A percentile compares a stretch with the other conserved stretches of the same genome.
Evolutionary conservation across 768 basidiomycete genomes (phyloP).

Genomic region (Phlebiopsis flavidoalba): DNA sequence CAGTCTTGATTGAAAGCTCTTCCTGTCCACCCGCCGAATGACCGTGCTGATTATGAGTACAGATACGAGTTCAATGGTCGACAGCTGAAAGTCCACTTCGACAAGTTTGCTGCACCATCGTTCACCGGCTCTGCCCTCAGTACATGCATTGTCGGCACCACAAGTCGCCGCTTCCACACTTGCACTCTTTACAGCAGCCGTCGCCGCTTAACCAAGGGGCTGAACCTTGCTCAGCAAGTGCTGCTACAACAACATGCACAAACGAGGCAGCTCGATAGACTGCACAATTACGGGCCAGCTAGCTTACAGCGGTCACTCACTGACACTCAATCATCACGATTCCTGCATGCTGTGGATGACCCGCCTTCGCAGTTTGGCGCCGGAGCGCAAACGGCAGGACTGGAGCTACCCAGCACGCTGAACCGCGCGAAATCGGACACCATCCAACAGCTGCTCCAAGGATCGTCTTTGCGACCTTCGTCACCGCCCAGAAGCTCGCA

Average conservation of each 20-base stretch:
- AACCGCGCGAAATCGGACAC: slow-evolving; percentile 3
- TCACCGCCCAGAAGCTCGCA: neutral
- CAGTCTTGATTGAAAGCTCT: neutral
- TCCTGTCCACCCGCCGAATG: neutral
- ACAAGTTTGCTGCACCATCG: slow-evolving; percentile 59
- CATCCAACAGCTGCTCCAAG: neutral
- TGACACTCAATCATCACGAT: slow-evolving; percentile 5
- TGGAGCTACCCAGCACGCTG: neutral
- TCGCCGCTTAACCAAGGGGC: neutral
- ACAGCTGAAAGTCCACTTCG: slow-evolving; percentile 84
- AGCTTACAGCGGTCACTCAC: neutral
- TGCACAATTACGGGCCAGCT: neutral
- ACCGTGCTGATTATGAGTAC: slow-evolving; percentile 6
- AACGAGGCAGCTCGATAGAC: neutral
- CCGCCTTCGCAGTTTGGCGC: neutral
- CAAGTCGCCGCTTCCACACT: slow-evolving; percentile 11
- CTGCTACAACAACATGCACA: slow-evolving; percentile 8
- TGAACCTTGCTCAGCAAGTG: slow-evolving; percentile 12
- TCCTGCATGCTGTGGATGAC: neutral
- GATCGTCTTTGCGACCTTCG: neutral
- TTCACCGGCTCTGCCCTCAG: slow-evolving; percentile 11
- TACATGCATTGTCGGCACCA: slow-evolving; percentile 21
- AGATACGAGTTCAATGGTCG: slow-evolving; percentile 90
- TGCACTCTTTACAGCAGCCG: no score
- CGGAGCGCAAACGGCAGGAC: slow-evolving; percentile 3